Evolutionary conservation across 345 rosid genomes (phyloP), one percentile per base, ranked within the genome.

Genomic region (Orychophragmus violaceus): DNA sequence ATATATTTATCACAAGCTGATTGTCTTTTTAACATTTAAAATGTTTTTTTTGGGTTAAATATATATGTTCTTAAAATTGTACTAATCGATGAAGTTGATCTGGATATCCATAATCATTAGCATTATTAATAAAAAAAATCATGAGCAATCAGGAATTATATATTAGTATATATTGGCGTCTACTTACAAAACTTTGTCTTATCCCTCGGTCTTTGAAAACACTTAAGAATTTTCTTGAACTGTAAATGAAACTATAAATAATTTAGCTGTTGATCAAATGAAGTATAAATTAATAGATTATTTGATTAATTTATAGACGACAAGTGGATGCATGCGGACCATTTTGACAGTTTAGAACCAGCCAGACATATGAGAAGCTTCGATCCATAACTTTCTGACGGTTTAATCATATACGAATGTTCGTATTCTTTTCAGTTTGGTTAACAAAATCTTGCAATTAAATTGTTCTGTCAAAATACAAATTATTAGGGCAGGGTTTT

Each of bases 341-440:
- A 28, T 37, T 28, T 50, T 32, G 75, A 54, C 63, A 71, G 69
- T 46, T 41, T 41, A 1, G 46, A 41, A 41, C 19, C 46, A 41
- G 75, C 59, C 30, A 44, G 36, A 25, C 46, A 41, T 16, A 36
- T 53, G 62, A 62, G 74, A 62, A 53, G 29, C 48, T 62, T 62
- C 56, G 62, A 52, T 30, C 45, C 35, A n/a, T 60, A 22, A n/a
- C 8, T 37, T 52, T 51, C 53, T 60, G 66, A 59, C 41, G 29
- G 65, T 23, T 45, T 59, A 4, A 12, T 28, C 24, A 21, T 33
- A 50, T 37, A 60, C 29, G 12, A 27, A 39, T 29, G 19, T 39
- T 19, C 30, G 24, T 37, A 27, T 18, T 44, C 17, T 10, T 23
- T 68, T 11, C 19, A 28, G 52, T 56, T 9, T 28, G 39, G 4